These are phyloP conservation scores for Pyricularia grisea DNA, from an alignment of 2,329 filamentous ascomycete genomes.

Conservation along the genomic window DNA sequence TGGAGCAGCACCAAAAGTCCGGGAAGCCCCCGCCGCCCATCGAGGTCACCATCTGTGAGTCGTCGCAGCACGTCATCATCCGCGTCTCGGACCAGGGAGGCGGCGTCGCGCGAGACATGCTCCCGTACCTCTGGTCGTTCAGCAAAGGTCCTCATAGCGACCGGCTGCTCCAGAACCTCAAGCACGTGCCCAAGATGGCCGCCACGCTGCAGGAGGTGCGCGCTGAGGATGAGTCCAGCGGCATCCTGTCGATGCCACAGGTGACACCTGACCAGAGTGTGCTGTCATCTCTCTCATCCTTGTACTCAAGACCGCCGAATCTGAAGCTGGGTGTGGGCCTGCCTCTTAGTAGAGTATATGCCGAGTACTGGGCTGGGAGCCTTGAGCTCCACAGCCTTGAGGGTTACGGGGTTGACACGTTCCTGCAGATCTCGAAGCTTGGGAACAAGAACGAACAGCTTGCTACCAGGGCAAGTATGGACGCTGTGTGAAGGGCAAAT, in stretches of 20 bases:
- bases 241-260: conserved; percentile 4
- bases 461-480: conserved; percentile 66
- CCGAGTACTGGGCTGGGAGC: conserved; percentile 95
- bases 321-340: conserved; percentile 85
- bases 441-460: conserved; percentile 98
- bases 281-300: conserved; percentile 60
- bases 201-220: conserved; percentile 86
- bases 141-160: conserved; percentile 79
- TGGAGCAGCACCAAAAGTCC: conserved; percentile 40
- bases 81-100: conserved; percentile 92
- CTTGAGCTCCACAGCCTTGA: conserved; percentile 87
- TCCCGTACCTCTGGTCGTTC: conserved; percentile 94
- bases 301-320: conserved; percentile 78
- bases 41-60: conserved; percentile 89
- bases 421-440: conserved; percentile 89
- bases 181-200: conserved; percentile 80
- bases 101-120: conserved; percentile 73
- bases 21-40: conserved; percentile 59
- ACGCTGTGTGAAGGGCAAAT: conserved; percentile 49
- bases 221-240: conserved; percentile 24
- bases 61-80: conserved; percentile 90
- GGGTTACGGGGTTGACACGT: conserved; percentile 92
- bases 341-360: conserved; percentile 88
- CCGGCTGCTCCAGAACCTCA: conserved; percentile 73
- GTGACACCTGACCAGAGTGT: conserved; percentile 24